phyloP scores from a whole-genome alignment of 106 monocot genomes.

The Dioscorea dumetorum region DNA sequence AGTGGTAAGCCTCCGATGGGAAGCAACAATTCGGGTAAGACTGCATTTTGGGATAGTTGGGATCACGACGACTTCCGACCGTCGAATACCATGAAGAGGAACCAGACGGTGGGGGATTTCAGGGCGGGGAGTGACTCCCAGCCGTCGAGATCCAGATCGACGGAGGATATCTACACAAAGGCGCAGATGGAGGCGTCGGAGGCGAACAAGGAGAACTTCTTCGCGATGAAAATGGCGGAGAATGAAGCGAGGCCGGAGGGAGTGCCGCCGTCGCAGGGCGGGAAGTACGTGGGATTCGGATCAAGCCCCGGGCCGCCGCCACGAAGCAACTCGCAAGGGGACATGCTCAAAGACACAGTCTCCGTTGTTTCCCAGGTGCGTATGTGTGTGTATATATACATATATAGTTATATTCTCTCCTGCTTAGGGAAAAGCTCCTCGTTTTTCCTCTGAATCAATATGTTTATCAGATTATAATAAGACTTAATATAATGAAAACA shows the following conservation, averaged over 20 bases:
- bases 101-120: constrained; percentile 31
- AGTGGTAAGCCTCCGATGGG: constrained; percentile 43
- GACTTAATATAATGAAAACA: no score
- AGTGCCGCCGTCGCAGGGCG: constrained; percentile 32
- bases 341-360: constrained; percentile 5
- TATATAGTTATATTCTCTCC: no score
- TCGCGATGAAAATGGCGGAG: constrained; percentile 35
- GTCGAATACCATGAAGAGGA: constrained; percentile 13
- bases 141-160: constrained; percentile 23
- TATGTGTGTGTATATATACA: no score
- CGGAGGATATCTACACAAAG: constrained; percentile 30
- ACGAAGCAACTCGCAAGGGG: constrained; percentile 17
- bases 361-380: constrained; percentile 34
- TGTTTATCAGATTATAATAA: no score
- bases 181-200: constrained; percentile 23
- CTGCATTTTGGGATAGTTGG: constrained; percentile 22
- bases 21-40: background rate
- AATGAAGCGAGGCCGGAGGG: constrained; percentile 28
- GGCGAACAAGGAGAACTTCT: constrained; percentile 25
- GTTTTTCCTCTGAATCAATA: no score
- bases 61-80: constrained; percentile 18
- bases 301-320: constrained; percentile 11
- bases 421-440: no score
- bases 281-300: constrained; percentile 42
- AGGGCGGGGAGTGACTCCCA: background rate